Base-by-base conservation (phyloP, 2,329 filamentous ascomycete species). In the Gremmenia infestans region DNA sequence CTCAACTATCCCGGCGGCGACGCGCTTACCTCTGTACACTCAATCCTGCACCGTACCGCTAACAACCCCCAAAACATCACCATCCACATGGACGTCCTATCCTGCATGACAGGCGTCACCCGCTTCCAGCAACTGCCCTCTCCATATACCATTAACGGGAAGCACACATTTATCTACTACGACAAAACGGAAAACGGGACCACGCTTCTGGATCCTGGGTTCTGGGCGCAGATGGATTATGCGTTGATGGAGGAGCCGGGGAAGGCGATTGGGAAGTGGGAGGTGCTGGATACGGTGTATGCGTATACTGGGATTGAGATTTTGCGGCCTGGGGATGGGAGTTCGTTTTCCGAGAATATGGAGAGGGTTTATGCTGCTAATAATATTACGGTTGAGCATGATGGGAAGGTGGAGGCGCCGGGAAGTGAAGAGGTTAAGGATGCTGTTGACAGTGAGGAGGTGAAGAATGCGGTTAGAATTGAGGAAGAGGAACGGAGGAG, bases 1-100 rank as follows among this genome's bases (percentile, higher is more conserved):
- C 83, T 95, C 55, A 99, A 97, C 73, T 99, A 99, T 68, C 94
- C 94, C 1, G 94, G 94, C 48, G 94, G 90, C 22, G 82, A 89
- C 57, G 94, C 92, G 2, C 77, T 97, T 22, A 63, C 72, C 8
- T 75, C 78, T 46, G 73, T 87, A 40, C 76, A 79, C 57, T 54
- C 57, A 4, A 64, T 74, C 12, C 71, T 78, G 17, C 51, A 40
- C 12, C 53, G 48, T 17, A 52, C 52, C 32, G 37, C 12, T 32
- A 46, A 32, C 25, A 43, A n/a, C 8, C 46, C 63, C 25, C 59
- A 70, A 57, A 70, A 37, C 3, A 65, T 75, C 5, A 70, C 79
- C 12, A 76, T 85, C 43, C 85, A 88, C 65, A 81, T 84, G 48
- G 85, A 88, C 64, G 82, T 87, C 12, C 73, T 85, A 11, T 80